Percentiles rank a stretch among this genome's conserved stretches.
Evolutionary conservation across 768 basidiomycete genomes (phyloP).

Genomic region (Auricularia sp.): DNA sequence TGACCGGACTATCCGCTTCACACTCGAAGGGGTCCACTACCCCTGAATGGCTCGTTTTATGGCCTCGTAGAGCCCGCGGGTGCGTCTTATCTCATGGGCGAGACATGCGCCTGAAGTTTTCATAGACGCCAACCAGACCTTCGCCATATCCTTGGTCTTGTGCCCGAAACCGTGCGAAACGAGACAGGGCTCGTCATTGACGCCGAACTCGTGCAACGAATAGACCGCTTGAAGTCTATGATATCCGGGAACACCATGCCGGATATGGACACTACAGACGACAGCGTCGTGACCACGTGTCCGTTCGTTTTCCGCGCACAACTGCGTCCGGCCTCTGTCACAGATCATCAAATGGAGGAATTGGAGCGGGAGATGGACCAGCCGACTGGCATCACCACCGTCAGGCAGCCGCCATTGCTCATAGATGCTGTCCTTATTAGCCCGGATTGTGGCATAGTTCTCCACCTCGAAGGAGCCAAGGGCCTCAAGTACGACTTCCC

Average conservation of each 20-base stretch:
- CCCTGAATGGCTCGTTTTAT: constrained; percentile 61
- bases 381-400: constrained; percentile 63
- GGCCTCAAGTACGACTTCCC: constrained; percentile 49
- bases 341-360: constrained; percentile 50
- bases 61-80: constrained; percentile 62
- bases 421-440: constrained; percentile 64
- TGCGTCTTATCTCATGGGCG: constrained; percentile 21
- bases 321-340: constrained; percentile 43
- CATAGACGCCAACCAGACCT: constrained; percentile 52
- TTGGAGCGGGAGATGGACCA: constrained; percentile 64
- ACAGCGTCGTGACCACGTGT: constrained; percentile 42
- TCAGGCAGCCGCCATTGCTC: constrained; percentile 42
- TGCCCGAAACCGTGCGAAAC: constrained; percentile 46
- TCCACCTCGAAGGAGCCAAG: constrained; percentile 52
- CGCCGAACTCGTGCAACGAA: constrained; percentile 49
- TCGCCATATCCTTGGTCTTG: constrained; percentile 53
- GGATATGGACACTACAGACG: constrained; percentile 27
- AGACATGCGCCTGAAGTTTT: neutral
- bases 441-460: constrained; percentile 68
- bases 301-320: constrained; percentile 60
- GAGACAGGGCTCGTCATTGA: constrained; percentile 49
- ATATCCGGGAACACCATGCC: constrained; percentile 51
- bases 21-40: constrained; percentile 74
- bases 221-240: constrained; percentile 48
- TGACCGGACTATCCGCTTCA: constrained; percentile 46